Percentiles rank a stretch among this genome's conserved stretches.
These are phyloP conservation scores for Hericium alpestre DNA, from an alignment of 768 basidiomycete species.

Conservation along the genomic window DNA sequence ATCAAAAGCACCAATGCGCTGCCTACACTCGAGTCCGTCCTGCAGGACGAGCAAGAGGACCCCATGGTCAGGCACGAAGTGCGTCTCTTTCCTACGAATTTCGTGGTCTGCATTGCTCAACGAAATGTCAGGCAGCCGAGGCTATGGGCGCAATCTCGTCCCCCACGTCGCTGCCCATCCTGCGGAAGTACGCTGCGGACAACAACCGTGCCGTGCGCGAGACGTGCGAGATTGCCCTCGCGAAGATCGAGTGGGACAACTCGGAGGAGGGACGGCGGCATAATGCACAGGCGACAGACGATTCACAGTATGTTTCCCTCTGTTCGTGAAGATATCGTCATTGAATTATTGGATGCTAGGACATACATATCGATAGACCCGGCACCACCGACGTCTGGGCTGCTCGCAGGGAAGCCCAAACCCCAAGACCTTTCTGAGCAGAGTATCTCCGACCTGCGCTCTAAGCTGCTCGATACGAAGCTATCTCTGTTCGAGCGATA, in stretches of 20 bases:
- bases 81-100: slow-evolving; percentile 10
- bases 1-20: slow-evolving; percentile 67
- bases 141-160: slow-evolving; percentile 92
- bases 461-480: slow-evolving; percentile 51
- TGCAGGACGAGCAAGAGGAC: slow-evolving; percentile 62
- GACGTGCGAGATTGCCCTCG: slow-evolving; percentile 95
- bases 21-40: slow-evolving; percentile 65
- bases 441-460: slow-evolving; percentile 44
- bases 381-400: slow-evolving; percentile 65
- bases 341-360: slow-evolving; percentile 24
- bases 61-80: slow-evolving; percentile 99
- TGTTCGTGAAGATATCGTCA: not conserved
- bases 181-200: slow-evolving; percentile 65
- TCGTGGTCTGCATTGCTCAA: not conserved
- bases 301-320: slow-evolving; percentile 27
- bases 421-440: slow-evolving; percentile 37
- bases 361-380: slow-evolving; percentile 81
- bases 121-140: slow-evolving; percentile 71
- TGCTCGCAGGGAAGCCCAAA: slow-evolving; percentile 44
- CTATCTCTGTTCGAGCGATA: slow-evolving; percentile 86
- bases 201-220: slow-evolving; percentile 71
- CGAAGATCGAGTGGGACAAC: slow-evolving; percentile 88
- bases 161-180: slow-evolving; percentile 49
- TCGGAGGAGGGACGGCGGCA: slow-evolving; percentile 60
- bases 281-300: slow-evolving; percentile 21